Evolutionary conservation across 306 rosid species (phyloP), one percentile per base, ranked within the genome.

Genomic region (Oemleria cerasiformis): DNA sequence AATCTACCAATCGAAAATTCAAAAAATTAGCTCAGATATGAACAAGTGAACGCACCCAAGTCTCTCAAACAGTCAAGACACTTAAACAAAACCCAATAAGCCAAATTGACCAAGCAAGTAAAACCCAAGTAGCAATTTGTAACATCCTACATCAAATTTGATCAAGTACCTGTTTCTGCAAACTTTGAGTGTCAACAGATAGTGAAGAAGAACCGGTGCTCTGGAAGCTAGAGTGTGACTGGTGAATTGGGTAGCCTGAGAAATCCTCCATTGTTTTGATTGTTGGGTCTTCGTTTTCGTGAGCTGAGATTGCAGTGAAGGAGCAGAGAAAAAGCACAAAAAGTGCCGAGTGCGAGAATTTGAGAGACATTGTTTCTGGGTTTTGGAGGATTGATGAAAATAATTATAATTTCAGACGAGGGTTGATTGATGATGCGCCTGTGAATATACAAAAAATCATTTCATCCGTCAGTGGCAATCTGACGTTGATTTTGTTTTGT

Each of bases 231-330:
- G 84, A 65, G 79, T 79, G 79, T 75, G 89, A 81, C 25, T 86
- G 88, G 39, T 80, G 90, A 76, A 93, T 67, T 75, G 92, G 67
- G 80, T 88, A 91, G 61, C 98, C 98, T 7, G 97, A 86, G 76
- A 93, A 93, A 63, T 84, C 87, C 58, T 90, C 98, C 92, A 88
- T 88, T 73, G 98, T 90, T 85, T 65, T 77, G 82, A 81, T 82
- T 19, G 88, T 71, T 75, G 96, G 86, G 86, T 90, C 89, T 42
- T 78, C 90, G 77, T 85, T 67, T 67, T 63, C 73, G 2, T 84
- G 80, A 65, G 87, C 61, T n/a, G 77, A 59, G 73, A 78, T 65
- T 73, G 87, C 14, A 55, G 82, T 6, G 47, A 65, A 70, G 48
- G 73, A 77, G 50, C 70, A 78, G 67, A 81, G 13, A 58, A 81